Percentiles rank a stretch among this genome's conserved stretches.
phyloP scores from a whole-genome alignment of 1,139 yeast genomes.

The Diutina catenulata region DNA sequence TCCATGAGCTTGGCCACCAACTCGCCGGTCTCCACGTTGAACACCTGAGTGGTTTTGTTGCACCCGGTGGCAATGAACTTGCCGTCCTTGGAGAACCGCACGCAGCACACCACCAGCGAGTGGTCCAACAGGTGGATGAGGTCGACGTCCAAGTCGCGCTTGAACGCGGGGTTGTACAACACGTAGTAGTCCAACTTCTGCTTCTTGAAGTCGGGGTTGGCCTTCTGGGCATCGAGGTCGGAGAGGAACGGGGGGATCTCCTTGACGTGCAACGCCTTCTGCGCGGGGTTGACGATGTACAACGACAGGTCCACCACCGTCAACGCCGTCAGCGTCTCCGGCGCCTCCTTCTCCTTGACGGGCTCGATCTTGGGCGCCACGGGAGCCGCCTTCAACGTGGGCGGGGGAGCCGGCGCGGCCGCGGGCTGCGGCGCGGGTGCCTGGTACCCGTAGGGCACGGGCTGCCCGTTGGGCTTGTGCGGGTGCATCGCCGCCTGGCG shows the following conservation, averaged over 20 bases:
- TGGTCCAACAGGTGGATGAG: conserved; percentile 86
- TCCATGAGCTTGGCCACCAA: conserved; percentile 76
- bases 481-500: conserved; percentile 30
- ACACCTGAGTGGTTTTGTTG: conserved; percentile 91
- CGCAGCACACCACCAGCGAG: conserved; percentile 93
- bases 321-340: conserved; percentile 24
- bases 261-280: conserved; percentile 48
- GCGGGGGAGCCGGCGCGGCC: conserved; percentile 5
- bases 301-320: conserved; percentile 30
- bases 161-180: conserved; percentile 79
- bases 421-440: conserved; percentile 6
- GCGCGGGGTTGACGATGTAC: conserved; percentile 31
- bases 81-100: conserved; percentile 85
- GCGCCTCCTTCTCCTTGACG: conserved; percentile 8
- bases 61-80: conserved; percentile 94
- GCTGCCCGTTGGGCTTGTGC: conserved; percentile 8
- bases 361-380: conserved; percentile 10
- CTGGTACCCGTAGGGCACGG: conserved; percentile 8
- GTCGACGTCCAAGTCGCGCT: conserved; percentile 64
- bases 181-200: conserved; percentile 83
- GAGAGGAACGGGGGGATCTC: conserved; percentile 74
- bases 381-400: conserved; percentile 10
- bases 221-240: conserved; percentile 70
- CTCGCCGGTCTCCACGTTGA: conserved; percentile 86
- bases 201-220: conserved; percentile 70